A percentile compares a stretch with the other conserved stretches of the same genome.
These are phyloP conservation scores for Acacia concinna DNA, from an alignment of 331 rosid species.

Conservation along the genomic window DNA sequence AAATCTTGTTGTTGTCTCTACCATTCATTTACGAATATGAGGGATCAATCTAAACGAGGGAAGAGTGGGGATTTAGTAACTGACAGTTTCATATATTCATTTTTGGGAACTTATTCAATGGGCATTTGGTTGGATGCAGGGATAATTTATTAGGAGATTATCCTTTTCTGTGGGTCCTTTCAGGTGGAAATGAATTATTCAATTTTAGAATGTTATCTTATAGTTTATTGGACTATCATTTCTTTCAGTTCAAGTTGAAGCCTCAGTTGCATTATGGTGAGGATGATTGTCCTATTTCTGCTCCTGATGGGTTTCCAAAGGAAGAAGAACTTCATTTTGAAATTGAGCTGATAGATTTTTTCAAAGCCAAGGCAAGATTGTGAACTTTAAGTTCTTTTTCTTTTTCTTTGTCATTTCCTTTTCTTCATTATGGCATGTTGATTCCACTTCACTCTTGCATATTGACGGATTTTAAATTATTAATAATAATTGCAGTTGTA, in stretches of 20 bases:
- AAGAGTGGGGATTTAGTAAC: constrained; percentile 16
- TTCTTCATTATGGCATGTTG: not conserved
- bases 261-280: constrained; percentile 86
- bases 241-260: constrained; percentile 87
- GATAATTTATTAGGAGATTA: not conserved
- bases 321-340: constrained; percentile 94
- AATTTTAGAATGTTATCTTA: constrained; percentile 1
- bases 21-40: not conserved
- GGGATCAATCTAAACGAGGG: not conserved
- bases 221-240: constrained; percentile 6
- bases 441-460: not conserved
- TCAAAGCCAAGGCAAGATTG: constrained; percentile 78
- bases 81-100: constrained; percentile 7
- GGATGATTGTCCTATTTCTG: constrained; percentile 84
- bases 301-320: constrained; percentile 72
- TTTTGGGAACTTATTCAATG: not conserved
- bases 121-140: constrained; percentile 15
- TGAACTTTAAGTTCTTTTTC: constrained; percentile 28
- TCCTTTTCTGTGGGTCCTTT: constrained; percentile 3
- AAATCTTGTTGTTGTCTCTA: not conserved
- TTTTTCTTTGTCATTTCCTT: not conserved
- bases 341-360: constrained; percentile 88
- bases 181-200: not conserved
- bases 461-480: not conserved
- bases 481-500: not conserved